Evolutionary conservation across 106 monocot species (phyloP), one percentile per base, ranked within the genome.

Genomic region (Acorus gramineus): DNA sequence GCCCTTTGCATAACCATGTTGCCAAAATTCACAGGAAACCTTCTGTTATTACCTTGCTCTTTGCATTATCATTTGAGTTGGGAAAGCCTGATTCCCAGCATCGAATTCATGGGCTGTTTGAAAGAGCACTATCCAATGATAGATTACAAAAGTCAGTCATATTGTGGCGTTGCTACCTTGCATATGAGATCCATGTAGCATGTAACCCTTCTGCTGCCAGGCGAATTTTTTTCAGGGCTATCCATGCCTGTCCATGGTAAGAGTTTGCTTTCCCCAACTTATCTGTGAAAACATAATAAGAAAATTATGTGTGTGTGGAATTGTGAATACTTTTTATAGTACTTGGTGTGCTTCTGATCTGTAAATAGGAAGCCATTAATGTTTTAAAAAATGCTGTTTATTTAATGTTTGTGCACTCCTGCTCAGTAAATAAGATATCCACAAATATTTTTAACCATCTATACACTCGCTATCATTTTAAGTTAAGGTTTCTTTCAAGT

Each of bases 181-280:
- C 84, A 50, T 95, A 87, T 73, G 95, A 95, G 66, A 61, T 71
- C 50, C 71, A 87, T 14, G 44, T 86, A 11, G 66, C 71, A 57
- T 11, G 50, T 13, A 78, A 87, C 70, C 64, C 62, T 52, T 73
- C 73, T 80, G 84, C 87, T 11, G 87, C 84, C 11, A 87, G 71
- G 55, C 71, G 87, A 7, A 74, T 90, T 59, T 90, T 87, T 69
- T 95, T 90, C 71, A 80, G 95, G 81, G 86, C 87, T 55, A 87
- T 90, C 75, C 90, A 95, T 81, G 79, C 95, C 8, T 95, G 95
- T 67, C 95, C 95, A 68, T 95, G 95, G 95, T 95, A 87, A 61
- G 74, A 43, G 3, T 4, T 44, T 73, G 9, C 14, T 6, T 28
- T 28, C 28, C 28, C 28, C 28, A 28, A 28, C 28, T 28, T 28